A percentile compares a stretch with the other conserved stretches of the same genome.
phyloP scores from a whole-genome alignment of 2,329 filamentous ascomycete genomes.

The Hirsutella thompsonii region DNA sequence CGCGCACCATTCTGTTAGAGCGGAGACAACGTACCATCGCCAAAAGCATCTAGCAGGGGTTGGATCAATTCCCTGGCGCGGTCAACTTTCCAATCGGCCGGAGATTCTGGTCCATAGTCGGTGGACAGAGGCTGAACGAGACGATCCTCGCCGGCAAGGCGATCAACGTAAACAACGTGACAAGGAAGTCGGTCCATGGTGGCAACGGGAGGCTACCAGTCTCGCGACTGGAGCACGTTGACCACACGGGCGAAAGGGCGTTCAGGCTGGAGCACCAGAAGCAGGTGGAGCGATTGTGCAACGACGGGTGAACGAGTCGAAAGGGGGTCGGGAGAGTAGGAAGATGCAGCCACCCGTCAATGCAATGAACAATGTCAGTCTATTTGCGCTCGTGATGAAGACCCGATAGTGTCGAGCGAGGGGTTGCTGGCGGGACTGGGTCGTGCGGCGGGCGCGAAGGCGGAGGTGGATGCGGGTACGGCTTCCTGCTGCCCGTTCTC shows the following conservation, averaged over 20 bases:
- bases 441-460: too few species aligned
- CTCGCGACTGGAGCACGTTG: conserved; percentile 46
- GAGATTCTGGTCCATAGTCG: conserved; percentile 3
- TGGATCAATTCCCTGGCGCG: conserved; percentile 32
- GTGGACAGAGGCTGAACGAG: conserved; percentile 19
- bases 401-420: too few species aligned
- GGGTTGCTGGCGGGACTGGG: too few species aligned
- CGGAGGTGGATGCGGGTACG: too few species aligned
- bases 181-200: conserved; percentile 45
- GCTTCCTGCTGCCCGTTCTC: too few species aligned
- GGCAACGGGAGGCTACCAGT: conserved; percentile 43
- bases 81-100: conserved; percentile 21
- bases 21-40: conserved; percentile 28
- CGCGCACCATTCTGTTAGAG: background rate
- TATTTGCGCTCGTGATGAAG: too few species aligned
- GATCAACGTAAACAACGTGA: conserved; percentile 49
- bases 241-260: conserved; percentile 23
- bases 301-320: too few species aligned
- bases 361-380: too few species aligned
- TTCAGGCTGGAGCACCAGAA: conserved; percentile 1
- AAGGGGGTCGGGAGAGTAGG: too few species aligned
- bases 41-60: conserved; percentile 40
- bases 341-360: too few species aligned
- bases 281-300: background rate
- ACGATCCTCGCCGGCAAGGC: conserved; percentile 34